phyloP scores from a whole-genome alignment of 73 alveolate species.

The Stentor roeselii region DNA sequence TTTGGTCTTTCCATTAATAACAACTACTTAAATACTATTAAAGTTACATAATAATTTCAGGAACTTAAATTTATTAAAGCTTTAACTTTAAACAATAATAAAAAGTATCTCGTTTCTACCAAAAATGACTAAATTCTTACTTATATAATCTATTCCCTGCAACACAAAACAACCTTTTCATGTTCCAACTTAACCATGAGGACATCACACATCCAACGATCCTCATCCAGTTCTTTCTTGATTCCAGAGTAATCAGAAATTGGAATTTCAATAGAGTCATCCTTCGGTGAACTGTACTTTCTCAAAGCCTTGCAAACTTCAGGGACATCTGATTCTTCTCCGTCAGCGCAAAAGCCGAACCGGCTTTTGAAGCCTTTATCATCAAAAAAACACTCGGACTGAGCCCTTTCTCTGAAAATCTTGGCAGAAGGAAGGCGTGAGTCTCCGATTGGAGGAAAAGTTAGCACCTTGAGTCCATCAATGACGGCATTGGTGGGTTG shows the following conservation, averaged over 20 bases:
- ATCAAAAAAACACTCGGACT: background rate
- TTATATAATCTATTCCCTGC: too few species aligned
- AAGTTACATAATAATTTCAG: too few species aligned
- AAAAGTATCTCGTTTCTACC: too few species aligned
- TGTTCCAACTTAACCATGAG: background rate
- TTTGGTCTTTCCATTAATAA: background rate
- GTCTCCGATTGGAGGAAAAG: background rate
- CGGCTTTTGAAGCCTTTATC: background rate
- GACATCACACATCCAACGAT: background rate
- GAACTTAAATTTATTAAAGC: too few species aligned
- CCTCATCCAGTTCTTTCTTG: background rate
- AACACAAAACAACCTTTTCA: background rate
- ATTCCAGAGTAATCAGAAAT: background rate
- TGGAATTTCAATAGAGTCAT: background rate
- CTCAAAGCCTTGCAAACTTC: background rate
- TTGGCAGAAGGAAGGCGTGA: background rate
- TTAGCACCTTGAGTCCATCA: background rate
- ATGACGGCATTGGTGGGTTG: background rate
- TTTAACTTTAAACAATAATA: too few species aligned
- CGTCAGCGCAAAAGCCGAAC: background rate
- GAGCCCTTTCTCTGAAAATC: background rate
- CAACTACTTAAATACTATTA: too few species aligned
- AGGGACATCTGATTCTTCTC: background rate
- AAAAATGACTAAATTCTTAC: too few species aligned
- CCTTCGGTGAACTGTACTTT: background rate